Evolutionary conservation across 192 early-diverging fungal species (phyloP), one percentile per base, ranked within the genome.

Genomic region (Coemansia sp.): DNA sequence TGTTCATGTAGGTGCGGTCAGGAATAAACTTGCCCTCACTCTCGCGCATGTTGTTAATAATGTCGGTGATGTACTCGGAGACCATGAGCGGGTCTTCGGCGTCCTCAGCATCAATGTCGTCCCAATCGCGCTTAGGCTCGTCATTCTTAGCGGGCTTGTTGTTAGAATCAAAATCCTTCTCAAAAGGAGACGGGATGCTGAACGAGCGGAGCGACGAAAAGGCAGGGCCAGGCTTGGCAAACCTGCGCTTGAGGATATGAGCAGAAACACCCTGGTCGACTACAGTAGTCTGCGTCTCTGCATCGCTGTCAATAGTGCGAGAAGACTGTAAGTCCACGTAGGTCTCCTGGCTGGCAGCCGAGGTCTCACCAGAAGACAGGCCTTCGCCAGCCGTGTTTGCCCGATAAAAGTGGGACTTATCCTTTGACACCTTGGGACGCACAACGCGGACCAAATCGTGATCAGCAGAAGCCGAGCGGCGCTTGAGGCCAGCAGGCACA

Each of bases 11-110:
- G 46, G 69, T 24, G 9, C 90, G 81, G 59, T 91, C 84, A 4
- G 94, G 90, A 84, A 93, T 83, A 1, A 84, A 85, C 48, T 76
- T 61, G 46, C 88, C 80, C 86, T 94, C 95, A 9, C 85, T 71
- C 18, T 87, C 67, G 27, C 69, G 80, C 84, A 97, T 72, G 74
- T 96, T 92, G 18, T 88, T 78, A 64, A 96, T 92, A 52, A 99
- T 98, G n/a, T 99, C 94, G 24, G 62, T 67, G 11, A 89, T 89
- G 69, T 99, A 99, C 71, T 98, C 96, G 11, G 94, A 77, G 0
- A 95, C 90, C 87, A 96, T 93, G 73, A 91, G 71, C 0, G 94
- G 94, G 78, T 99, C 97, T 48, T 82, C 66, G 6, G 62, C 53
- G 27, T 94, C 89, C 34, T 88, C 87, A 2, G 85, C 85, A 57